These are phyloP conservation scores for Sarocladiaceae sp. DNA, from an alignment of 2,329 filamentous ascomycete species.

Conservation along the genomic window DNA sequence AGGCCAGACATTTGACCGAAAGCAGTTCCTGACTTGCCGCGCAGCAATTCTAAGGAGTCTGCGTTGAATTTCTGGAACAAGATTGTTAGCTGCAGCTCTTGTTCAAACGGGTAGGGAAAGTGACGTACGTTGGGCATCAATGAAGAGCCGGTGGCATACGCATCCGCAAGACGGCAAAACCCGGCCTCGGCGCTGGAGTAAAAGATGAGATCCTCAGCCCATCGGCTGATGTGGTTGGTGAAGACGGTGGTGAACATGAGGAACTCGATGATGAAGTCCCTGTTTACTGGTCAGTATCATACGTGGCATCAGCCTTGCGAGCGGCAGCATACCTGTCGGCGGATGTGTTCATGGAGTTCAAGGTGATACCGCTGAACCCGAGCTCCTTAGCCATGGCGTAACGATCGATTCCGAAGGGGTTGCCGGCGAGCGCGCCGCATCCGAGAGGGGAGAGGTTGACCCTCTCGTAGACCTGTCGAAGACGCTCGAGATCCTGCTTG, in stretches of 20 bases:
- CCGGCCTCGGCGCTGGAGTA: constrained; percentile 21
- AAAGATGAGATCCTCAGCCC: constrained; percentile 70
- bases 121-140: constrained; percentile 26
- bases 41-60: constrained; percentile 20
- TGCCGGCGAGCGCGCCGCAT: constrained; percentile 23
- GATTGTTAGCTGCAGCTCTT: constrained; percentile 10
- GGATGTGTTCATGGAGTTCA: constrained; percentile 68
- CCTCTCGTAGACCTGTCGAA: constrained; percentile 19
- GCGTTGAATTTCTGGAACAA: constrained; percentile 19
- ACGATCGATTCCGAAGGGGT: constrained; percentile 25
- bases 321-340: no score
- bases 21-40: constrained; percentile 22
- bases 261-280: constrained; percentile 69
- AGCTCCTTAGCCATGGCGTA: constrained; percentile 51
- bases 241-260: constrained; percentile 67
- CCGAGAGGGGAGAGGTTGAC: constrained; percentile 23
- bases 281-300: no score
- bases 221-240: constrained; percentile 68
- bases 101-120: background rate
- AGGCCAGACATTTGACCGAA: constrained; percentile 43
- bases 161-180: constrained; percentile 19
- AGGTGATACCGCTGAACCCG: constrained; percentile 64
- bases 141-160: constrained; percentile 17
- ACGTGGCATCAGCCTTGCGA: no score
- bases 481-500: constrained; percentile 20